Evolutionary conservation across 2,329 filamentous ascomycete genomes (phyloP), one percentile per base, ranked within the genome.

Genomic region (Ophiostoma sp.): DNA sequence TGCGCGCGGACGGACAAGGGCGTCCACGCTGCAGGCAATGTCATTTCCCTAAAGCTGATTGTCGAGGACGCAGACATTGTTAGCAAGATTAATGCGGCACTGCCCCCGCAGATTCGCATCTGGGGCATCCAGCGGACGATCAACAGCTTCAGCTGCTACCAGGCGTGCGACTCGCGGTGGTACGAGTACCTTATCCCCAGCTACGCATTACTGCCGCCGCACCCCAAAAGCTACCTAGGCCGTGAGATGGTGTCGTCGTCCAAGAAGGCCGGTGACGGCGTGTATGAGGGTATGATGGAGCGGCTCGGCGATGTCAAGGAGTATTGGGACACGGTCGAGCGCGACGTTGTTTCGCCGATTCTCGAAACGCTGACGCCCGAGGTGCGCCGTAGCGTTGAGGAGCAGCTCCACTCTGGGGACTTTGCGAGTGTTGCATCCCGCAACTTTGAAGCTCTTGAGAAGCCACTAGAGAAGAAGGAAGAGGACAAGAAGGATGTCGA

Each of bases 1-100:
- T 99, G 95, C 78, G 95, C 95, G 4, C 86, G 95, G 72, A 99
- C 95, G 0, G 95, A 99, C 80, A 99, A 98, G 82, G 95, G 95
- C 67, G 94, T 98, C 1, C 94, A 98, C 77, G 94, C 94, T 1
- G 94, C 94, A 1, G 95, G 94, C 66, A 98, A 98, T 75, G 89
- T 98, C 75, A 92, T 98, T 71, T 97, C 92, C 44, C 78, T 98
- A 74, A 99, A 99, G 81, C 83, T 99, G 73, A 98, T 99, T 74
- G 89, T 97, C 64, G 94, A 98, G 78, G 94, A 98, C 69, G 84
- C 87, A 11, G 88, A 96, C 71, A 87, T 97, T 65, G 88, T 98
- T 38, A 82, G 93, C 68, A 96, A 92, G 79, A 97, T 99, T 84
- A 99, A 99, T 79, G 85, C 87, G 47, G 81, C 91, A 68, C 83